Evolutionary conservation across 106 monocot species (phyloP), one percentile per base, ranked within the genome.

Genomic region (Acorus calamus): DNA sequence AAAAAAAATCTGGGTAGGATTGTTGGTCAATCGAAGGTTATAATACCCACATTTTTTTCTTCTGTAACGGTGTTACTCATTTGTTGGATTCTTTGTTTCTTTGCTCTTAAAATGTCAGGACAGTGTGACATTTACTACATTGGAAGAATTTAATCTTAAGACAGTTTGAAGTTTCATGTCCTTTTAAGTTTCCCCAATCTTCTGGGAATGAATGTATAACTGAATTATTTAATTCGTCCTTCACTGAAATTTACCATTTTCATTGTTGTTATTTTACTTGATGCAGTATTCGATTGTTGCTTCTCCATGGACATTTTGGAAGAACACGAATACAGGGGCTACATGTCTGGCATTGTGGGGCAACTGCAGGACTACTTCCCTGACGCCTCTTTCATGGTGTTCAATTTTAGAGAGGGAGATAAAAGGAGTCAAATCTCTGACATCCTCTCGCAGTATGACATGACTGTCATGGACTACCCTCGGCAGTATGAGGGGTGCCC

Each of bases 221-320:
- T 28, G 0, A 28, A 28, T 28, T 28, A 28, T 28, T 28, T 28
- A 28, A 28, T 28, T 28, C 28, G 28, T 28, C 28, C 28, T 28
- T 28, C 28, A 28, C 12, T 52, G n/a, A 46, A 50, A 52, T 53
- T 52, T 46, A 6, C 57, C 3, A 6, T 48, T 57, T 55, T 57
- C 6, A 61, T n/a, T 71, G 14, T 46, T 12, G 28, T 57, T 47
- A 42, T 61, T 6, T 42, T 65, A 52, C 52, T 69, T 80, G 61
- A 7, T 50, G 61, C 76, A 91, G 96, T 91, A 14, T 96, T 96
- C 52, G 96, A 96, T 66, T 96, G 87, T 63, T 88, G 96, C 69
- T 96, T 96, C 64, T 87, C 96, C 1, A 70, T 87, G 11, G 87
- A 83, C 57, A 78, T 60, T 11, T 61, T 96, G 78, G 79, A 79